These are phyloP conservation scores for Pulveroboletus ravenelii DNA, from an alignment of 768 basidiomycete species.

Conservation along the genomic window DNA sequence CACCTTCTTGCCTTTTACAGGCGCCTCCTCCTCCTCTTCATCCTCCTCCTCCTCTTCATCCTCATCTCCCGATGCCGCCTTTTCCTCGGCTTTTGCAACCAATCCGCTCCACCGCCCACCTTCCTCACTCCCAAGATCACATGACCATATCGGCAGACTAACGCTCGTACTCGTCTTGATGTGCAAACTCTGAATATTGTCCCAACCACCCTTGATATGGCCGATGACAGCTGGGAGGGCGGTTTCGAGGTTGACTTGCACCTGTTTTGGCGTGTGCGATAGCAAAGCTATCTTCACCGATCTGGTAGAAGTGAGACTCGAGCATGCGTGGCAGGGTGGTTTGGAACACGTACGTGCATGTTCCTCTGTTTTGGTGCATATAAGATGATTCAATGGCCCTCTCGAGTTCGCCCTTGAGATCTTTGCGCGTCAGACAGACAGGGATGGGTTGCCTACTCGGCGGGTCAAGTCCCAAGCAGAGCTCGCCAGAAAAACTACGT, in stretches of 20 bases:
- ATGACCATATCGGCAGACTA: constrained; percentile 89
- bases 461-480: constrained; percentile 1
- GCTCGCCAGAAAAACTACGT: constrained; percentile 23
- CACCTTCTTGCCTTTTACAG: neutral
- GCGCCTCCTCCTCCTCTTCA: neutral
- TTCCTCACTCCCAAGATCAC: constrained; percentile 52
- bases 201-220: constrained; percentile 78
- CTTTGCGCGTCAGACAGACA: constrained; percentile 82
- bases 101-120: constrained; percentile 31
- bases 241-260: constrained; percentile 70
- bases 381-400: constrained; percentile 91
- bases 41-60: neutral
- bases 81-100: constrained; percentile 12
- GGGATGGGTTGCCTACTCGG: constrained; percentile 83
- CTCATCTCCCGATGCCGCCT: neutral
- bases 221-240: constrained; percentile 73
- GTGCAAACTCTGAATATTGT: constrained; percentile 82
- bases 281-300: constrained; percentile 80
- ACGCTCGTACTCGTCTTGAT: constrained; percentile 86
- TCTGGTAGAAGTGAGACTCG: constrained; percentile 34
- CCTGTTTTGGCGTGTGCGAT: constrained; percentile 67
- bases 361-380: constrained; percentile 92
- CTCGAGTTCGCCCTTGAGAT: constrained; percentile 89
- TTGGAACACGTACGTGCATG: constrained; percentile 68
- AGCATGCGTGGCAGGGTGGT: neutral